Evolutionary conservation across 148 eudicot species (phyloP), one percentile per base, ranked within the genome.

Genomic region (Cornus florida): DNA sequence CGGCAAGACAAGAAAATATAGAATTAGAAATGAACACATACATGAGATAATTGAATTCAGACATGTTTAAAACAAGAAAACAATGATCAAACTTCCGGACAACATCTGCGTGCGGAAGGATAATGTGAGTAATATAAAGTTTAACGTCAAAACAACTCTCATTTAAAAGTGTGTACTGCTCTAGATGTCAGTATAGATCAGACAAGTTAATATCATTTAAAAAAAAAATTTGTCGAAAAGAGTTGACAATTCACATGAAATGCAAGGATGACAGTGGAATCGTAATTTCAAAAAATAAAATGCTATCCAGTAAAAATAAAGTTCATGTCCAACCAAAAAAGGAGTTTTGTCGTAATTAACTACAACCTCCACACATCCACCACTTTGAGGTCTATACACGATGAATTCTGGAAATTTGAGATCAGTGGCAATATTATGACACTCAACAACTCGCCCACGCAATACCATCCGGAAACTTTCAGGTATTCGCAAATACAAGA

Each of bases 321-420:
- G 9, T 60, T 1, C 33, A 20, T 57, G 32, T 48, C 43, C 38
- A 14, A 60, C 60, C 43, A 64, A 62, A 67, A 65, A 0, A 73
- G 19, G 14, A 59, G 35, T 10, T 10, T 20, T 69, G 41, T 68
- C 31, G 78, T 60, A 71, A 79, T 53, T 33, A 23, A 76, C 69
- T 50, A 76, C 81, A 81, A 95, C 99, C 97, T 95, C 97, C 70
- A 75, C 82, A 72, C 72, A 73, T 80, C 90, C 91, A 70, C 85
- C 89, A n/a, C 85, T 92, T 41, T 88, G 93, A 86, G 99, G 99
- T 83, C 67, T 92, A 83, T 95, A 95, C 84, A 90, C 46, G 79
- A 95, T 95, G 81, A 88, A 90, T 77, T 95, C 93, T 4, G 89
- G 91, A 90, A 72, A 91, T 80, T 93, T 95, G 75, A 95, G 97